Evolutionary conservation across 2,329 filamentous ascomycete species (phyloP).

Genomic region (Macrophomina tecta): DNA sequence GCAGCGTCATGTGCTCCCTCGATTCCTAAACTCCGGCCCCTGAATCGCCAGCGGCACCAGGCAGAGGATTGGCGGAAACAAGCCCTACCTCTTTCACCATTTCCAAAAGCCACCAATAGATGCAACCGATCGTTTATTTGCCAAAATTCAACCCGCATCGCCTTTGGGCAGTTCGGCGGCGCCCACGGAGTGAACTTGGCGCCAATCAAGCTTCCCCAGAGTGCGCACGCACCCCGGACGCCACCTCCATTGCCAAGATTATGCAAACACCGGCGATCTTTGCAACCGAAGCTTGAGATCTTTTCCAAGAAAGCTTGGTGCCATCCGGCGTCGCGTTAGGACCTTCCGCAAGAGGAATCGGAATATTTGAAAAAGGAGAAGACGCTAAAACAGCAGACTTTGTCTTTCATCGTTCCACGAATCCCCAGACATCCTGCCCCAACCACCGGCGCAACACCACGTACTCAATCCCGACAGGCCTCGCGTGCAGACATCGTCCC

Average conservation of each 20-base stretch:
- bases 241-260: constrained; percentile 11
- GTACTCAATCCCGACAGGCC: too few relatives aligned
- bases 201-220: constrained; percentile 5
- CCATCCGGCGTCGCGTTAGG: not conserved
- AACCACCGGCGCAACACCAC: too few relatives aligned
- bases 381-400: not conserved
- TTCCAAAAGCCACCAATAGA: constrained; percentile 1
- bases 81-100: too few relatives aligned
- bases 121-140: not conserved
- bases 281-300: constrained; percentile 1
- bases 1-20: not conserved
- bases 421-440: not conserved
- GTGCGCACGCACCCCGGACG: constrained; percentile 2
- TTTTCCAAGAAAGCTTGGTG: constrained; percentile 22
- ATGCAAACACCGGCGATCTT: constrained; percentile 8
- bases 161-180: not conserved
- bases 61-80: not conserved
- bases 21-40: not conserved
- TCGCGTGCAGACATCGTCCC: too few relatives aligned
- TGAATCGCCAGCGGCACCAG: too few relatives aligned
- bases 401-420: not conserved
- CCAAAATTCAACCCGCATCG: not conserved
- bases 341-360: not conserved
- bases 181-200: not conserved
- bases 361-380: not conserved